Evolutionary conservation across 371 early-diverging fungal genomes (phyloP), one percentile per base, ranked within the genome.

Genomic region (Mucor indicus): DNA sequence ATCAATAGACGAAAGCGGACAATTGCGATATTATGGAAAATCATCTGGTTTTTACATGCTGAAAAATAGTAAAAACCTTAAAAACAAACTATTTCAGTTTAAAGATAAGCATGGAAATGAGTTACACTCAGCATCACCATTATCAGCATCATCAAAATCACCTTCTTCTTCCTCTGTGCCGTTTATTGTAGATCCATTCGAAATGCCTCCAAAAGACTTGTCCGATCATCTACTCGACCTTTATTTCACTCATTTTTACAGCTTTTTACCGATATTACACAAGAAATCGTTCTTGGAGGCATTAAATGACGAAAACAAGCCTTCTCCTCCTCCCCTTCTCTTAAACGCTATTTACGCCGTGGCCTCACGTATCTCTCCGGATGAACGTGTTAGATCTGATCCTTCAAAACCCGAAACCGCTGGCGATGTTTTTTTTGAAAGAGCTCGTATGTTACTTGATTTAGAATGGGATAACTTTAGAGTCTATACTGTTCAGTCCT

Each of bases 221-320:
- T 70, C 79, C 5, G 71, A 79, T 10, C 84, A 85, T 57, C 62
- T 90, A 13, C 52, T 90, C 15, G 80, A 82, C 5, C 51, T 81
- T 19, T 91, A 81, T 64, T 91, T 89, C 52, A 55, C 53, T 4
- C 75, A 77, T 48, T 72, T 85, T 21, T 83, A 91, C 58, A 82
- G 86, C 0, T 58, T 83, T 20, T 62, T 87, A 35, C 87, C 89
- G 1, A 44, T 87, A 11, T 54, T 87, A 19, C 87, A 89, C 64
- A 80, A 84, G 46, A 65, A 72, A 10, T 68, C 80, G 7, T 91
- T 91, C 60, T 57, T 85, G 57, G 58, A 60, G 25, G 39, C 74
- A 11, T 33, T 71, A 13, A 42, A 59, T 12, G 50, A 57, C 43
- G 41, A 52, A 23, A 39, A 9, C 33, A 36, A 12, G 16, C 39